Percentiles rank a stretch among this genome's conserved stretches.
Conservation (phyloP, 768 basidiomycete species). For the Xerocomellus intermedius region DNA sequence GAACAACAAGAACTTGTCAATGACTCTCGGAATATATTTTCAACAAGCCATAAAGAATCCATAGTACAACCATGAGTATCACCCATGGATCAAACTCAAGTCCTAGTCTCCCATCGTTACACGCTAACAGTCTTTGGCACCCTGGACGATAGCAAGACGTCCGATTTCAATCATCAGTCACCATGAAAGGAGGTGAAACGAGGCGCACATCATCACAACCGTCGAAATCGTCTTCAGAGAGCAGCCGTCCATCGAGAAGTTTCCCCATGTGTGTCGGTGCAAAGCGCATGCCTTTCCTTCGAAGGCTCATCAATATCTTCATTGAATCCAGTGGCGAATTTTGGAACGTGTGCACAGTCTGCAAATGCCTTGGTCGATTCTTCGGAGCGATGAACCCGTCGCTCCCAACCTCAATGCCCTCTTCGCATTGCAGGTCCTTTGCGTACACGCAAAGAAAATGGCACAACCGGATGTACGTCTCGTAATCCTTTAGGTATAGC, state of each 20-base stretch:
- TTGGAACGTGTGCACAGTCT: slow-evolving; percentile 27
- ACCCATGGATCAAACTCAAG: too few species aligned
- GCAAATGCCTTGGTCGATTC: slow-evolving; percentile 9
- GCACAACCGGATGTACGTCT: slow-evolving; percentile 29
- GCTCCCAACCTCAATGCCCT: slow-evolving; percentile 1
- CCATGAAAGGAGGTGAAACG: too few species aligned
- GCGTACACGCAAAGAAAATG: slow-evolving; percentile 27
- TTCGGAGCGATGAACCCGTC: slow-evolving; percentile 24
- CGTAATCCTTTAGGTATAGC: slow-evolving; percentile 29
- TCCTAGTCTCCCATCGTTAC: too few species aligned
- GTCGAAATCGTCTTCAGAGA: slow-evolving; percentile 17
- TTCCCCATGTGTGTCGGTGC: slow-evolving; percentile 42
- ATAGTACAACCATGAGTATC: too few species aligned
- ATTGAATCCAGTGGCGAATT: slow-evolving; percentile 35
- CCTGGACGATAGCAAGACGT: too few species aligned
- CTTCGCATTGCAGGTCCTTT: slow-evolving; percentile 10
- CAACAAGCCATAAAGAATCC: too few species aligned
- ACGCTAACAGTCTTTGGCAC: too few species aligned
- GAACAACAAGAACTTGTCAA: too few species aligned
- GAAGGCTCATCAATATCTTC: slow-evolving; percentile 20
- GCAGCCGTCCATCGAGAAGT: slow-evolving; percentile 30
- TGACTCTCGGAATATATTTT: too few species aligned
- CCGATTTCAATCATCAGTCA: too few species aligned
- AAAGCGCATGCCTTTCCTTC: slow-evolving; percentile 42
- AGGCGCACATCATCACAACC: not conserved